These are phyloP conservation scores for Uncinocarpus reesii DNA, from an alignment of 2,329 filamentous ascomycete species.

Conservation along the genomic window DNA sequence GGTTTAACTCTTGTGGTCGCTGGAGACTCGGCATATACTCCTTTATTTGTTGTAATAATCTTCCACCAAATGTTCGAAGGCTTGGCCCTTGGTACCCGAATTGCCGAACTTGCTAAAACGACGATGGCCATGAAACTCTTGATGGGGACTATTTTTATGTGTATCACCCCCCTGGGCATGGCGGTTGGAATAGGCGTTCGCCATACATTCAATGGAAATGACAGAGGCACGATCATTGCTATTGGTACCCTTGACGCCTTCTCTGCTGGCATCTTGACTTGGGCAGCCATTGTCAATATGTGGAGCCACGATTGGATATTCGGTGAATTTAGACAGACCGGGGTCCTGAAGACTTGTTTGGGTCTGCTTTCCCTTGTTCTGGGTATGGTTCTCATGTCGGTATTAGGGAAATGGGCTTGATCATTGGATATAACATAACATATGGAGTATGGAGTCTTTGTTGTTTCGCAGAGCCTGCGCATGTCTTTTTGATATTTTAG, in stretches of 20 bases:
- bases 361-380: slow-evolving; percentile 47
- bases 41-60: slow-evolving; percentile 53
- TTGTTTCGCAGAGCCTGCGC: too few species aligned
- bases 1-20: slow-evolving; percentile 53
- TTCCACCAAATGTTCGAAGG: slow-evolving; percentile 75
- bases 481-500: too few species aligned
- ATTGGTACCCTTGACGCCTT: slow-evolving; percentile 65
- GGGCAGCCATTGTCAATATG: slow-evolving; percentile 73
- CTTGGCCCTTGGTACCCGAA: slow-evolving; percentile 46
- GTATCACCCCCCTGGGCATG: slow-evolving; percentile 70
- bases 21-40: slow-evolving; percentile 40
- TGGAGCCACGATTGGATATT: slow-evolving; percentile 65
- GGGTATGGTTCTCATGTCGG: slow-evolving; percentile 59
- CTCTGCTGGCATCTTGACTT: slow-evolving; percentile 65
- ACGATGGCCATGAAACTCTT: slow-evolving; percentile 39
- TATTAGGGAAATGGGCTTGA: slow-evolving; percentile 63
- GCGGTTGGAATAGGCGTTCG: slow-evolving; percentile 66
- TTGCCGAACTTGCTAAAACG: slow-evolving; percentile 35
- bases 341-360: slow-evolving; percentile 39
- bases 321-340: slow-evolving; percentile 47
- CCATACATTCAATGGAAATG: slow-evolving; percentile 61
- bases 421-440: neutral
- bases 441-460: neutral
- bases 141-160: slow-evolving; percentile 54
- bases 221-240: slow-evolving; percentile 56